Percentiles rank a stretch among this genome's conserved stretches.
phyloP scores from a whole-genome alignment of 345 rosid species.

The Populus deltoides region DNA sequence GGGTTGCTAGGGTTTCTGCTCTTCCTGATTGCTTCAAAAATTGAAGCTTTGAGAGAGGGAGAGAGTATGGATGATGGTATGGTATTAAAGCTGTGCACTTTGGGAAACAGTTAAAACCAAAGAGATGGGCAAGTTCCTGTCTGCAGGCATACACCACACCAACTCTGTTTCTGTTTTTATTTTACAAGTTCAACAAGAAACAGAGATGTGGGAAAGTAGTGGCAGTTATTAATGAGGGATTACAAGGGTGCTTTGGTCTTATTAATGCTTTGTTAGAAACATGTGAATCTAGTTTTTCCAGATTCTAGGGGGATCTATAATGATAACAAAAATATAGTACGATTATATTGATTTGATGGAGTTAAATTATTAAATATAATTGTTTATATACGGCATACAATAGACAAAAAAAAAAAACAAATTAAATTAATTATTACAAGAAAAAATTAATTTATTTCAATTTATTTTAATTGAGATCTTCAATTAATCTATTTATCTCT shows the following conservation, averaged over 20 bases:
- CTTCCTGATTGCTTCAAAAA: background rate
- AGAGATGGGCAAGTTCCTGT: background rate
- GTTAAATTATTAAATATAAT: no score
- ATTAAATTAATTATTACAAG: no score
- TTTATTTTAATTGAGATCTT: no score
- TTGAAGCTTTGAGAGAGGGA: background rate
- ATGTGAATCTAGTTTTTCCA: background rate
- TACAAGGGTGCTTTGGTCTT: slow-evolving; percentile 2
- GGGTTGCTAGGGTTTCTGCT: background rate
- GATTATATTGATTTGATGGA: no score
- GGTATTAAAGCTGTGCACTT: background rate
- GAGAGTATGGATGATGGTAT: background rate
- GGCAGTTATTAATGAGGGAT: background rate
- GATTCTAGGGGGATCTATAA: no score
- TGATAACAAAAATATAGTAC: no score
- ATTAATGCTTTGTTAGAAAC: background rate
- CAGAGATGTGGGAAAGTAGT: background rate
- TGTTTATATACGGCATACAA: no score
- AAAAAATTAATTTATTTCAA: no score
- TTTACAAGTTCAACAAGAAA: background rate
- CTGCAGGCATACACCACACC: background rate
- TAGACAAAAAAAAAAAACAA: no score
- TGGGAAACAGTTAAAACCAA: background rate
- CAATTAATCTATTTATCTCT: no score
- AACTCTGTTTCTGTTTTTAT: background rate